phyloP scores from a whole-genome alignment of 2,329 filamentous ascomycete species.

The Dactylonectria estremocensis region DNA sequence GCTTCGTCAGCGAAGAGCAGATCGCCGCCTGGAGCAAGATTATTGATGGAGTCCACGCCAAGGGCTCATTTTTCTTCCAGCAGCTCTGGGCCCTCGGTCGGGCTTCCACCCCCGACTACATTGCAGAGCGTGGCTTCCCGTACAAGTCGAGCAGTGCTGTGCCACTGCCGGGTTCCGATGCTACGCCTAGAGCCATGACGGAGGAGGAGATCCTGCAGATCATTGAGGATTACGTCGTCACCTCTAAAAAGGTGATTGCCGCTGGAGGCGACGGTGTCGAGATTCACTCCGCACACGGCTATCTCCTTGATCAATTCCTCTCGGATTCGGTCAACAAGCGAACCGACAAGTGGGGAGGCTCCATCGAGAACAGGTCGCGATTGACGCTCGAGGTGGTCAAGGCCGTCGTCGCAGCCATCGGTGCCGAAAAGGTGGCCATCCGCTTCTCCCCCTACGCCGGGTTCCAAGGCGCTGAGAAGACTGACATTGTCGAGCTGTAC shows the following conservation, averaged over 20 bases:
- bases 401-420: conserved; percentile 51
- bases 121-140: conserved; percentile 43
- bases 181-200: conserved; percentile 72
- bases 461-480: conserved; percentile 44
- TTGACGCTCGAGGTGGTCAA: conserved; percentile 63
- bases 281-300: conserved; percentile 66
- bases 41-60: conserved; percentile 48
- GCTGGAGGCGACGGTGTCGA: conserved; percentile 78
- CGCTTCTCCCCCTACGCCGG: conserved; percentile 54
- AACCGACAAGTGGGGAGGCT: conserved; percentile 67
- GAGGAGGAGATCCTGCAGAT: conserved; percentile 72
- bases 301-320: conserved; percentile 71
- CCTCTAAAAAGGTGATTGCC: conserved; percentile 65
- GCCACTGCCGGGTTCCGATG: conserved; percentile 5
- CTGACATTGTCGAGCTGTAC: conserved; percentile 40
- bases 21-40: conserved; percentile 49
- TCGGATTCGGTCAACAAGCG: conserved; percentile 56
- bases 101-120: conserved; percentile 40
- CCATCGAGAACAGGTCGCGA: conserved; percentile 63
- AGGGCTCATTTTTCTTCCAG: conserved; percentile 49
- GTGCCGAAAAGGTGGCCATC: conserved; percentile 57
- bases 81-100: conserved; percentile 46
- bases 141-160: conserved; percentile 48
- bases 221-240: conserved; percentile 69
- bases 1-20: conserved; percentile 59